These are phyloP conservation scores for Bruguiera hainesii DNA, from an alignment of 441 rosid genomes.

Conservation along the genomic window DNA sequence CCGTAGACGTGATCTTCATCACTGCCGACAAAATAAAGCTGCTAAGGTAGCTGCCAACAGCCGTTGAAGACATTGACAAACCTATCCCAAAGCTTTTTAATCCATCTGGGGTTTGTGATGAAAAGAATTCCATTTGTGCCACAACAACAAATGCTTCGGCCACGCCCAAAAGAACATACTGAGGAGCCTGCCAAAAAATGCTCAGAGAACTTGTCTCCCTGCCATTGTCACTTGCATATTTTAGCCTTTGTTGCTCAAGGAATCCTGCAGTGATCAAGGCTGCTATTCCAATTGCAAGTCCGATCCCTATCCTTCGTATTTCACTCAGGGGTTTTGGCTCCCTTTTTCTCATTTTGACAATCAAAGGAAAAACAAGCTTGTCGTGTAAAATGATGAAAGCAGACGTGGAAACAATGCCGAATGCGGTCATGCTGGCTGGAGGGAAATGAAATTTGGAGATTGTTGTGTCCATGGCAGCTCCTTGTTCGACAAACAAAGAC, in stretches of 20 bases:
- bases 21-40: slow-evolving; percentile 33
- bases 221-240: slow-evolving; percentile 6
- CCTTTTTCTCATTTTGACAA: slow-evolving; percentile 22
- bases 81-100: slow-evolving; percentile 37
- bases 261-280: slow-evolving; percentile 33
- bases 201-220: slow-evolving; percentile 29
- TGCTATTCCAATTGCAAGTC: slow-evolving; percentile 34
- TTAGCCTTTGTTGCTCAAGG: slow-evolving; percentile 33
- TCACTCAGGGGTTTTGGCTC: slow-evolving; percentile 35
- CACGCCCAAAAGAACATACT: slow-evolving; percentile 30
- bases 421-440: slow-evolving; percentile 49
- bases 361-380: slow-evolving; percentile 32
- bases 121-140: slow-evolving; percentile 40
- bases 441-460: slow-evolving; percentile 42
- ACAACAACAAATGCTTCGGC: slow-evolving; percentile 34
- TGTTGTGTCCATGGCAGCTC: slow-evolving; percentile 47
- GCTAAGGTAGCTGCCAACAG: slow-evolving; percentile 29
- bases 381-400: slow-evolving; percentile 39
- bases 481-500: slow-evolving; percentile 58
- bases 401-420: slow-evolving; percentile 40
- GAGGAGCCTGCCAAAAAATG: slow-evolving; percentile 47
- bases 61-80: slow-evolving; percentile 35
- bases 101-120: slow-evolving; percentile 33
- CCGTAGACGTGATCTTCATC: slow-evolving; percentile 27
- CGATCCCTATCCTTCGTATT: slow-evolving; percentile 45